Conservation (phyloP, 257 asterid genomes). For the Scutellaria galericulata region DNA sequence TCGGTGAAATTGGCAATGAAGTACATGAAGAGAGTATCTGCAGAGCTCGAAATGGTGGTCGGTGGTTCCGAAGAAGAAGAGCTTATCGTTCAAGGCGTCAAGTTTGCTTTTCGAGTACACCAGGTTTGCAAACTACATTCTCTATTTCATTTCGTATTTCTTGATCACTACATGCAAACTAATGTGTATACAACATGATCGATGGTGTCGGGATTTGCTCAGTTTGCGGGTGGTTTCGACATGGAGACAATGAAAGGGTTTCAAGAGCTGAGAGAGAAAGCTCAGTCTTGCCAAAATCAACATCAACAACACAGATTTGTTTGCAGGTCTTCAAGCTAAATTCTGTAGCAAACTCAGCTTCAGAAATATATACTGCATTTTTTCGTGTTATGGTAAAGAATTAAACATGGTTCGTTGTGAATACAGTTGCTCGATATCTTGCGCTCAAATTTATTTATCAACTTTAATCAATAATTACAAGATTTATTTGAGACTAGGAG, state of each 20-base stretch:
- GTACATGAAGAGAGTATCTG: slow-evolving; percentile 91
- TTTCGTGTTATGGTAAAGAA: slow-evolving; percentile 25
- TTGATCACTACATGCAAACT: background rate
- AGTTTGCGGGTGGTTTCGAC: slow-evolving; percentile 99
- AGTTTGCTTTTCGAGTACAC: slow-evolving; percentile 93
- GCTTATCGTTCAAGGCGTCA: slow-evolving; percentile 77
- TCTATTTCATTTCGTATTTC: slow-evolving; percentile 1
- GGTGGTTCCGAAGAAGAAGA: slow-evolving; percentile 91
- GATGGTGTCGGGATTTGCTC: background rate
- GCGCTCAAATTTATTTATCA: slow-evolving; percentile 28
- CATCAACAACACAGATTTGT: slow-evolving; percentile 45
- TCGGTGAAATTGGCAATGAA: slow-evolving; percentile 95
- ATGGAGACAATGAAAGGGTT: slow-evolving; percentile 95
- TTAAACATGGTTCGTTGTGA: slow-evolving; percentile 32
- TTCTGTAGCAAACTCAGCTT: slow-evolving; percentile 60
- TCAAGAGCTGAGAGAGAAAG: slow-evolving; percentile 87
- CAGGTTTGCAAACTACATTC: slow-evolving; percentile 52
- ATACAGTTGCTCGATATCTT: slow-evolving; percentile 35
- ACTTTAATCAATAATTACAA: slow-evolving; percentile 29
- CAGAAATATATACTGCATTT: slow-evolving; percentile 33
- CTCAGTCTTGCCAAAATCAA: slow-evolving; percentile 64
- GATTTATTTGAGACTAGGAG: background rate
- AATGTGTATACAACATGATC: background rate
- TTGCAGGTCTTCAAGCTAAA: slow-evolving; percentile 37
- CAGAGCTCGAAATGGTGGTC: slow-evolving; percentile 76